Evolutionary conservation across 768 basidiomycete species (phyloP), one percentile per base, ranked within the genome.

Genomic region (Rhodotorula babjevae): DNA sequence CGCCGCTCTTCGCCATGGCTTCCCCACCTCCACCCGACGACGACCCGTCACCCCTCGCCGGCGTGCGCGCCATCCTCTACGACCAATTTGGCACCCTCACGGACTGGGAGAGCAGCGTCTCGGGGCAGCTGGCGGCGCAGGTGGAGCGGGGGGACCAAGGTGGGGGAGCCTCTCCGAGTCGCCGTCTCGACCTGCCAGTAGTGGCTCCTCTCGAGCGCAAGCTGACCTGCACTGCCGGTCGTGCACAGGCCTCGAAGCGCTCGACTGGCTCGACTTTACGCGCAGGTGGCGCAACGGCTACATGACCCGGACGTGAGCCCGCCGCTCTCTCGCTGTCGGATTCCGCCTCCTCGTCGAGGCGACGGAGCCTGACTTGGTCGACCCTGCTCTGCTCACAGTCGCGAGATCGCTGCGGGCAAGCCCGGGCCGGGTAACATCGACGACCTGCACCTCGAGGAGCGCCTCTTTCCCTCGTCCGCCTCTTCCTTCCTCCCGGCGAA

Each of bases 11-110:
- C 58, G 57, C 33, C 1, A 42, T 59, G 23, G 6, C 33, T 36
- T 14, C 49, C 50, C 21, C 62, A 10, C 27, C n/a, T 36, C 61
- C 18, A 46, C 46, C 46, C 44, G 19, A 18, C 23, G 4, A 25
- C 60, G 11, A 27, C 49, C 15, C 50, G 14, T 11, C 36, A 1
- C 42, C 60, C n/a, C 60, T 44, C 21, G 21, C 42, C 23, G 49
- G 40, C 53, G 50, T 73, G 25, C 44, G 59, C 2, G 68, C 68
- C 3, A 40, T 74, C 50, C 65, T 74, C 25, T 69, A 70, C n/a
- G 73, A 74, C 53, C 63, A 62, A 25, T 74, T 74, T 40, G 73
- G 73, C 5, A 74, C 73, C 1, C 36, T 74, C 21, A 59, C 58
- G 12, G 58, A 74, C 29, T 69, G 65, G 68, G 61, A 74, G 23